Evolutionary conservation across 768 basidiomycete species (phyloP).

Genomic region (Phanerochaete carnosa): DNA sequence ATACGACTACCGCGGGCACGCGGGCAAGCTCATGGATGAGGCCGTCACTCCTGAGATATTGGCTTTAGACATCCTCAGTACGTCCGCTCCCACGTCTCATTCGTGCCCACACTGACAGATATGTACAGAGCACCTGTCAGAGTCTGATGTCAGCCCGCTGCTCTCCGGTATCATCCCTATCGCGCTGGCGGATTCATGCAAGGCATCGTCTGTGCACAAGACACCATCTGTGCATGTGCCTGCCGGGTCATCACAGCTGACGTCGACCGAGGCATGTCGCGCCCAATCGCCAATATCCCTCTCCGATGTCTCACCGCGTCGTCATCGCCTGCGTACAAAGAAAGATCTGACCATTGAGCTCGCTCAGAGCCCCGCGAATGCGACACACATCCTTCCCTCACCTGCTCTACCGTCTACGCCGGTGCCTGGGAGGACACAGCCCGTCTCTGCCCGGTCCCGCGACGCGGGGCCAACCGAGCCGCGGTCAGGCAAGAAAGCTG

Average conservation of each 20-base stretch:
- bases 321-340: not conserved
- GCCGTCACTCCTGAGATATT: constrained; percentile 2
- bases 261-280: not conserved
- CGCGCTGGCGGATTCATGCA: not conserved
- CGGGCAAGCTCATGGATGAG: not conserved
- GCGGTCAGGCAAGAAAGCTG: constrained; percentile 2
- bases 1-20: not conserved
- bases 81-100: not conserved
- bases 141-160: not conserved
- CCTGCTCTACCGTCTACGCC: not conserved
- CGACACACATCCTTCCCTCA: not conserved
- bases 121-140: not conserved
- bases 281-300: not conserved
- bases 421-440: not conserved
- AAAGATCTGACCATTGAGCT: not conserved
- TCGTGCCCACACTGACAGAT: not conserved
- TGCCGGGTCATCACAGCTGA: not conserved
- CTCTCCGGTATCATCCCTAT: not conserved
- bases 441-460: not conserved
- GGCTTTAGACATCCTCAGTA: constrained; percentile 4
- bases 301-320: not conserved
- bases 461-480: not conserved
- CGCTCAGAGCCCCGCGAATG: not conserved
- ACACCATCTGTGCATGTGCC: not conserved
- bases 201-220: not conserved